phyloP scores from a whole-genome alignment of 2,329 filamentous ascomycete genomes.

The Pseudogymnoascus sp. region DNA sequence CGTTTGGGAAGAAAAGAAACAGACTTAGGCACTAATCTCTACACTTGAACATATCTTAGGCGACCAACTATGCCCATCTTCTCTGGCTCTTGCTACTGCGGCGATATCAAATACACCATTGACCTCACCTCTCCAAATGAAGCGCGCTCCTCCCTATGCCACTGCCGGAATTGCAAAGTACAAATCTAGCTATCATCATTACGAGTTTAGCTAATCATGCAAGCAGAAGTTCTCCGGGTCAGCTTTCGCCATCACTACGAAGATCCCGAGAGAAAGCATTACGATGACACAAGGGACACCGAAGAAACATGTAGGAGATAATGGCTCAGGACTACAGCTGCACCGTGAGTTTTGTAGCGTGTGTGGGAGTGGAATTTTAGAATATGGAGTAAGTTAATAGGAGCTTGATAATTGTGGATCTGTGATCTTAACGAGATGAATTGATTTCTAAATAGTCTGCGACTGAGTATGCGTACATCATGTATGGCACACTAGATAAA shows the following conservation, averaged over 20 bases:
- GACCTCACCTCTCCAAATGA: constrained; percentile 35
- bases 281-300: constrained; percentile 31
- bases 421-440: constrained; percentile 19
- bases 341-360: constrained; percentile 44
- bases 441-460: constrained; percentile 28
- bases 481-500: constrained; percentile 41
- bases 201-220: neutral
- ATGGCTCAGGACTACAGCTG: constrained; percentile 38
- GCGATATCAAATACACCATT: constrained; percentile 37
- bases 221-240: constrained; percentile 40
- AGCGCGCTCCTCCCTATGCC: constrained; percentile 42
- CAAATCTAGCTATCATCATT: neutral
- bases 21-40: too few species aligned
- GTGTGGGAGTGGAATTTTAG: constrained; percentile 42
- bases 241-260: constrained; percentile 43
- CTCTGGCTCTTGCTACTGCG: constrained; percentile 40
- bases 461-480: constrained; percentile 36
- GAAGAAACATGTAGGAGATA: constrained; percentile 39
- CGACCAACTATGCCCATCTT: constrained; percentile 19
- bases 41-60: too few species aligned
- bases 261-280: constrained; percentile 37
- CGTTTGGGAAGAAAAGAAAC: too few species aligned
- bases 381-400: constrained; percentile 37
- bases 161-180: constrained; percentile 44
- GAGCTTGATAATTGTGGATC: too few species aligned